These are phyloP conservation scores for sorghum (Sorghum bicolor) DNA, from an alignment of 176 grass and related monocot genomes.

Conservation along the genomic window DNA sequence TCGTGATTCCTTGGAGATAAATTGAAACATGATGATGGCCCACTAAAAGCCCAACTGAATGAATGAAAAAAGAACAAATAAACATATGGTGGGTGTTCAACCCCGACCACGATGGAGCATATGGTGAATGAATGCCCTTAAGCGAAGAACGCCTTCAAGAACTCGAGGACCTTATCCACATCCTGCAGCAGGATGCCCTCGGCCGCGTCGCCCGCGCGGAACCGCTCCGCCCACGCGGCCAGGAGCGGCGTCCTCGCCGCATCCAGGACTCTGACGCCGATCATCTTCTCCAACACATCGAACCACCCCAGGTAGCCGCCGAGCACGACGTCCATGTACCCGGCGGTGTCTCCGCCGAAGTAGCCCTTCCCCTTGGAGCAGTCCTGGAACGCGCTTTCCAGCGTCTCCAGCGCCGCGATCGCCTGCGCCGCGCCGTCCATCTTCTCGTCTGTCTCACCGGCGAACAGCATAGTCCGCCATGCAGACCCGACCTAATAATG, in stretches of 20 bases:
- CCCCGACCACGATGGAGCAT: too few relatives aligned
- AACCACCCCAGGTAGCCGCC: constrained; percentile 35
- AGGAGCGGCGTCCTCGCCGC: constrained; percentile 26
- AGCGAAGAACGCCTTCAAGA: constrained; percentile 27
- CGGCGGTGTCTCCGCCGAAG: constrained; percentile 32
- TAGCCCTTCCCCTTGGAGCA: constrained; percentile 12
- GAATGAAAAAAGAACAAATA: too few relatives aligned
- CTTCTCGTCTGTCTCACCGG: constrained; percentile 3
- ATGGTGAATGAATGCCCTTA: neutral
- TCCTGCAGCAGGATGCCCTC: constrained; percentile 28
- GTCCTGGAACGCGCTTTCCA: constrained; percentile 39
- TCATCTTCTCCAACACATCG: constrained; percentile 33
- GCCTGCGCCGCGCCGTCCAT: neutral
- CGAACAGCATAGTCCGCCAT: constrained; percentile 33
- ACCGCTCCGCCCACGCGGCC: constrained; percentile 22
- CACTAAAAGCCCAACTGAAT: too few relatives aligned
- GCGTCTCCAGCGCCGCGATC: constrained; percentile 17
- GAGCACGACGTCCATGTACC: constrained; percentile 28
- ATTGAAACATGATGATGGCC: too few relatives aligned
- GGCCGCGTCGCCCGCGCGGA: neutral
- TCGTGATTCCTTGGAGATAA: too few relatives aligned
- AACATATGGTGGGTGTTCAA: too few relatives aligned
- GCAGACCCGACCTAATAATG: neutral
- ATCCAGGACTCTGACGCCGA: constrained; percentile 20
- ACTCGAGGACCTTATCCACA: constrained; percentile 31